phyloP scores from a whole-genome alignment of 2,329 filamentous ascomycete genomes.

The Monilinia fructicola region DNA sequence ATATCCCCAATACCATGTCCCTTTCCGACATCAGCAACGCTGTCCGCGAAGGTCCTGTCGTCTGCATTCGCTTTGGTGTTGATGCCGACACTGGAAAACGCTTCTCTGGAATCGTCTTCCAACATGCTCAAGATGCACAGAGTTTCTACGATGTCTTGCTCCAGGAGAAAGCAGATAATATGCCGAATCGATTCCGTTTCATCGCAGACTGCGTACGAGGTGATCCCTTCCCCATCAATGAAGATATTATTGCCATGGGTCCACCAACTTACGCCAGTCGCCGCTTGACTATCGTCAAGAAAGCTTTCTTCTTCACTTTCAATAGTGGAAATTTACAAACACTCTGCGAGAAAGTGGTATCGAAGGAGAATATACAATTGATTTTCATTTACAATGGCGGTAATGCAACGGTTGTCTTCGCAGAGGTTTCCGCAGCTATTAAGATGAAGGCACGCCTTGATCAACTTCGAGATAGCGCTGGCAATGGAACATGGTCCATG shows the following conservation, averaged over 20 bases:
- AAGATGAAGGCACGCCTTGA: constrained; percentile 37
- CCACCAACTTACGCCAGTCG: constrained; percentile 33
- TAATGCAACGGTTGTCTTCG: constrained; percentile 40
- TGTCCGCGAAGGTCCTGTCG: constrained; percentile 36
- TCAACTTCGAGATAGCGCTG: constrained; percentile 20
- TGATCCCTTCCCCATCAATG: constrained; percentile 32
- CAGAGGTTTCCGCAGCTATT: constrained; percentile 34
- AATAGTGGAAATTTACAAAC: constrained; percentile 30
- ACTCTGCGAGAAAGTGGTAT: constrained; percentile 34
- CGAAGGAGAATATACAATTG: constrained; percentile 33
- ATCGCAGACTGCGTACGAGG: constrained; percentile 33
- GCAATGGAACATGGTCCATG: not conserved
- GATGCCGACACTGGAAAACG: constrained; percentile 30
- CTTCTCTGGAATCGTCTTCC: constrained; percentile 38
- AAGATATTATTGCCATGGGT: constrained; percentile 34
- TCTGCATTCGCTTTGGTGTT: constrained; percentile 35
- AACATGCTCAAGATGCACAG: constrained; percentile 33
- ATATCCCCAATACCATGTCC: constrained; percentile 33
- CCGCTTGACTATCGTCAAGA: constrained; percentile 39
- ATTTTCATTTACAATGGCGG: constrained; percentile 38
- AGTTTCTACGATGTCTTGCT: constrained; percentile 29
- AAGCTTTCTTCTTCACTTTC: constrained; percentile 38
- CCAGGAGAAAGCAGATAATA: constrained; percentile 28
- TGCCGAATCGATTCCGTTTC: constrained; percentile 35
- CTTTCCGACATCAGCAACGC: constrained; percentile 36